Evolutionary conservation across 192 early-diverging fungal species (phyloP).

Genomic region (Chytriomyces sp.): DNA sequence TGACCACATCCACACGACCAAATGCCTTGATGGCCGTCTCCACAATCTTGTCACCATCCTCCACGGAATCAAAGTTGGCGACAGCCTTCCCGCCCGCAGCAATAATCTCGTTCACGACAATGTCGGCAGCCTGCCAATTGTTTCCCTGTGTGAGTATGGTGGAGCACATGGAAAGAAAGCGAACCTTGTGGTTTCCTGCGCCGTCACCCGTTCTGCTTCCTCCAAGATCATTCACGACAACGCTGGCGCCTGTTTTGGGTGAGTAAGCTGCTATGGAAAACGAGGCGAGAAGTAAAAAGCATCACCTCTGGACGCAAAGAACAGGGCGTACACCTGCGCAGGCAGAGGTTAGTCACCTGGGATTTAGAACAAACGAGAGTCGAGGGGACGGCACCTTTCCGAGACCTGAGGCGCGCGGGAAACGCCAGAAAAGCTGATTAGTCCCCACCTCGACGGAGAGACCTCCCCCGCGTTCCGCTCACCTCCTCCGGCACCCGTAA

Average conservation of each 20-base stretch:
- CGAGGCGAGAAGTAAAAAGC: too few species aligned
- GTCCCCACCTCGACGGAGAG: not conserved
- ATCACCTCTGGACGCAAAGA: constrained; percentile 75
- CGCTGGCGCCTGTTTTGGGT: constrained; percentile 76
- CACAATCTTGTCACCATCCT: constrained; percentile 97
- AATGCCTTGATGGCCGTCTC: constrained; percentile 95
- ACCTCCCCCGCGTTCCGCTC: too few species aligned
- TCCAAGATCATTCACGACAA: constrained; percentile 97
- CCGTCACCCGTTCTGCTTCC: constrained; percentile 76
- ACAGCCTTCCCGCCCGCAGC: constrained; percentile 89
- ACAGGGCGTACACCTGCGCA: constrained; percentile 82
- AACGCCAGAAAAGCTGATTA: not conserved
- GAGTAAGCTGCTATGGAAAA: too few species aligned
- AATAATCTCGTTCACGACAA: constrained; percentile 92
- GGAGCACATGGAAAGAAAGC: not conserved
- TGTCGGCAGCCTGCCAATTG: constrained; percentile 81
- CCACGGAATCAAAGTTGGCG: constrained; percentile 97
- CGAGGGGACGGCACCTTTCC: constrained; percentile 43
- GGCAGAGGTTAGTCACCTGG: not conserved
- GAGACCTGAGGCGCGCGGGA: constrained; percentile 38
- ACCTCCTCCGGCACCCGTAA: constrained; percentile 96
- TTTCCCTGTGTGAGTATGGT: not conserved
- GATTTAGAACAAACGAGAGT: not conserved
- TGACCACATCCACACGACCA: constrained; percentile 91
- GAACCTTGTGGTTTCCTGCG: constrained; percentile 55